These are phyloP conservation scores for Tulasnella sp. DNA, from an alignment of 768 basidiomycete genomes.

Conservation along the genomic window DNA sequence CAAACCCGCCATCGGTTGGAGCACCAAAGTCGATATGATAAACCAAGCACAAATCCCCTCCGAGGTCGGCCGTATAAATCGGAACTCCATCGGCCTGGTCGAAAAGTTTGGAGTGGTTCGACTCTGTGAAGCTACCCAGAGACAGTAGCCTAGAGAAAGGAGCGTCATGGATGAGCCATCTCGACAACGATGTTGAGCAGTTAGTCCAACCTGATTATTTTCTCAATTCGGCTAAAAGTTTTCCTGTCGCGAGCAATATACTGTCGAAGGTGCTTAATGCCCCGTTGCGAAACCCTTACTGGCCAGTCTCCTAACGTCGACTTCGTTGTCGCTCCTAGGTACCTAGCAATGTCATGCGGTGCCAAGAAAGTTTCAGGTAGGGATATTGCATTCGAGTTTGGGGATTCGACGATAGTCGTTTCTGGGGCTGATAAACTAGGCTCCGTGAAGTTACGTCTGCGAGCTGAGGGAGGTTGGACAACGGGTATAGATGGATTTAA, in stretches of 20 bases:
- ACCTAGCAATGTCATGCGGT: neutral
- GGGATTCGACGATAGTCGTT: neutral
- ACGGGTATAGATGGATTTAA: neutral
- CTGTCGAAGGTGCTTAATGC: neutral
- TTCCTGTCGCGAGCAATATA: neutral
- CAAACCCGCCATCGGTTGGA: neutral
- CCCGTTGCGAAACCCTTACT: neutral
- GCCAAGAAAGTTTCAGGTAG: neutral
- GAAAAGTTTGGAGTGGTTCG: conserved; percentile 62
- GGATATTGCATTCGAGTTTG: neutral
- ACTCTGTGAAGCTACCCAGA: conserved; percentile 61
- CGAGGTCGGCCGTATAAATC: conserved; percentile 67
- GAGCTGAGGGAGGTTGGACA: neutral
- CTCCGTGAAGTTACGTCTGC: neutral
- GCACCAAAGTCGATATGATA: conserved; percentile 26
- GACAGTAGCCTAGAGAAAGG: conserved; percentile 56
- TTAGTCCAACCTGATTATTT: neutral
- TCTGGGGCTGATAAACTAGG: neutral
- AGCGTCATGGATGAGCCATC: neutral
- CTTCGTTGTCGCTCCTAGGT: neutral
- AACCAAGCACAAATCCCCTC: conserved; percentile 49
- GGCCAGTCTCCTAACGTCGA: neutral
- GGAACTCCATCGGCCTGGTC: conserved; percentile 46
- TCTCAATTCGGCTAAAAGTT: neutral
- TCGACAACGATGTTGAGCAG: neutral